These are phyloP conservation scores for Echeveria elegans DNA, from an alignment of 164 flowering plant genomes.

Conservation along the genomic window DNA sequence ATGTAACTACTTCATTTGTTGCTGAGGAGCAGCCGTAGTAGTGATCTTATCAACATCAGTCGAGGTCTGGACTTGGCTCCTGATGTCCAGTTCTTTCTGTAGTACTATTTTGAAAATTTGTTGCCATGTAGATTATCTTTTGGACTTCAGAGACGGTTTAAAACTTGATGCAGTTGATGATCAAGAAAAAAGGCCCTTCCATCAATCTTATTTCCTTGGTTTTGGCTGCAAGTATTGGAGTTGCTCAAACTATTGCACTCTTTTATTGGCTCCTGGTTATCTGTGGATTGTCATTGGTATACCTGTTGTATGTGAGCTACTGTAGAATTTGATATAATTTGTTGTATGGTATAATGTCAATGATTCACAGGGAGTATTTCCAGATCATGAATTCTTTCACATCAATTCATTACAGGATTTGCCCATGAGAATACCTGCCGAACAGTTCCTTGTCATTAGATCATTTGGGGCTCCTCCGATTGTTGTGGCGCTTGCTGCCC, in stretches of 20 bases:
- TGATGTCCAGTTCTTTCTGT: background rate
- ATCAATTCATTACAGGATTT: slow-evolving; percentile 54
- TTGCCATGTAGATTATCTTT: background rate
- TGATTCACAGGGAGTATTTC: background rate
- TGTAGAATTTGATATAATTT: slow-evolving; percentile 8
- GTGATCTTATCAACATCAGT: slow-evolving; percentile 13
- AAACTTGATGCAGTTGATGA: slow-evolving; percentile 19
- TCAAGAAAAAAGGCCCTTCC: slow-evolving; percentile 54
- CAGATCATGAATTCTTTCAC: background rate
- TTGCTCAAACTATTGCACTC: slow-evolving; percentile 78
- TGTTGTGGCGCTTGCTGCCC: slow-evolving; percentile 93
- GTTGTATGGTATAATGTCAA: background rate
- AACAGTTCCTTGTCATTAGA: slow-evolving; percentile 62
- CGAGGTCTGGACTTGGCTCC: slow-evolving; percentile 18
- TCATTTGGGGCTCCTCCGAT: slow-evolving; percentile 92
- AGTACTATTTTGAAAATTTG: background rate
- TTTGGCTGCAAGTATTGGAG: slow-evolving; percentile 73
- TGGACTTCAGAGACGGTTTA: slow-evolving; percentile 1
- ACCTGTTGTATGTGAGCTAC: slow-evolving; percentile 71
- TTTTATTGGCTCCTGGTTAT: slow-evolving; percentile 62
- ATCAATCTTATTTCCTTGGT: slow-evolving; percentile 76
- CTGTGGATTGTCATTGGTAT: slow-evolving; percentile 91
- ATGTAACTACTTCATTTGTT: slow-evolving; percentile 86
- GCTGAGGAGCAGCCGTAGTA: slow-evolving; percentile 81
- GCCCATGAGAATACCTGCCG: slow-evolving; percentile 79